Percentiles rank a stretch among this genome's conserved stretches.
Conservation (phyloP, 768 basidiomycete species). For the Xerocomus spinulosus region DNA sequence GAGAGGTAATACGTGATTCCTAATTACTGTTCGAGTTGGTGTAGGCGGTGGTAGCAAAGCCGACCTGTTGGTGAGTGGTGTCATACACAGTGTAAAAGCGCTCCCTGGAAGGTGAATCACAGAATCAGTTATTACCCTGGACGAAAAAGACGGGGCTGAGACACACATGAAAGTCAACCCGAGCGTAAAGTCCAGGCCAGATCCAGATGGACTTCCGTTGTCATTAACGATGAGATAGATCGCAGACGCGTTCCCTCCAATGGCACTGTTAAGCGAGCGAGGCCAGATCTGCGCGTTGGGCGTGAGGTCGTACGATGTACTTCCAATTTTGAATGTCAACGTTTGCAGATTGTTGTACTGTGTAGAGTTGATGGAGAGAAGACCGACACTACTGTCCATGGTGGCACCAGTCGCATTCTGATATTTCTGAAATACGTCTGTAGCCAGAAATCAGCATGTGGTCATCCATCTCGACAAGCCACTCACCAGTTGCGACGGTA, state of each 20-base stretch:
- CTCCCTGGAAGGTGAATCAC: conserved; percentile 14
- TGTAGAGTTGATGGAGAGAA: conserved; percentile 19
- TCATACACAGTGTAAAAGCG: conserved; percentile 33
- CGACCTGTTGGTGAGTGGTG: conserved; percentile 25
- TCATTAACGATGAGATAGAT: conserved; percentile 24
- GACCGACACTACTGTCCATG: conserved; percentile 21
- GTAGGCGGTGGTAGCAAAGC: conserved; percentile 37
- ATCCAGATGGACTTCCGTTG: conserved; percentile 6
- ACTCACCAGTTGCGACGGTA: conserved; percentile 14
- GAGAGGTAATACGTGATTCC: background rate
- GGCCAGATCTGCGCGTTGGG: conserved; percentile 14
- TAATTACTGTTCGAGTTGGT: conserved; percentile 17
- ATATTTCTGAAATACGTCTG: conserved; percentile 20
- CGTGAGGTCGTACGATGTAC: conserved; percentile 8
- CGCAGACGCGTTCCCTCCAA: conserved; percentile 16
- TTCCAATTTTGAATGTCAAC: conserved; percentile 15
- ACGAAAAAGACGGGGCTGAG: background rate
- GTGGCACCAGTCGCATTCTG: background rate
- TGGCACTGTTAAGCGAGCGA: conserved; percentile 14
- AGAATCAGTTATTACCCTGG: background rate
- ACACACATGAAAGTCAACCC: conserved; percentile 15
- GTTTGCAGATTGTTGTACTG: conserved; percentile 21
- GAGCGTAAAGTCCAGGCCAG: conserved; percentile 9
- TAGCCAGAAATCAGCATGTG: background rate
- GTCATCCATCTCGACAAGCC: background rate